Evolutionary conservation across 805 yeast genomes (phyloP).

Genomic region (Hanseniaspora pseudoguilliermondii): DNA sequence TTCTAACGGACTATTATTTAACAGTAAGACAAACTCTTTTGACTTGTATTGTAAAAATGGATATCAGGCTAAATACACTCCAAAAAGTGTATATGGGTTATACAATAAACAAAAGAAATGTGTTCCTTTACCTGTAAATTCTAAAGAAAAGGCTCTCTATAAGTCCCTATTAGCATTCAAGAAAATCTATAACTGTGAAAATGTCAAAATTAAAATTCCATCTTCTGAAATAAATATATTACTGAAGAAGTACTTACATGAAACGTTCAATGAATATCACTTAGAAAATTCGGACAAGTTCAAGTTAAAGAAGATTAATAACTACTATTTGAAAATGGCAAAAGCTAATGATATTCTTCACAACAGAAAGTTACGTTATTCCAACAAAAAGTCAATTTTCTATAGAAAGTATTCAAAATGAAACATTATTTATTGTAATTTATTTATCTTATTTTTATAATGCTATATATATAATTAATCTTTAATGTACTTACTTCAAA

Average conservation of each 20-base stretch:
- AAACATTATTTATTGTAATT: not conserved
- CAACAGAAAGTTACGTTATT: not conserved
- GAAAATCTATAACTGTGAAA: not conserved
- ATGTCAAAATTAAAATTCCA: not conserved
- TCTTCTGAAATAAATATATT: not conserved
- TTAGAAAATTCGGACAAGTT: not conserved
- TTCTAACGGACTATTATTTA: not conserved
- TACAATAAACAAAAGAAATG: not conserved
- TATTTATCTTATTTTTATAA: not conserved
- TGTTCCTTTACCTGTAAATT: not conserved
- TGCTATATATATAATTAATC: not conserved
- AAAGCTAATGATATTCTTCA: not conserved
- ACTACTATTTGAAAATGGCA: not conserved
- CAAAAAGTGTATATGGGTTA: not conserved
- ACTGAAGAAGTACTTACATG: not conserved
- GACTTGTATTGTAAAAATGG: slow-evolving; percentile 2
- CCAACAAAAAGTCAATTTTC: not conserved
- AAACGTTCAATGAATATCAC: not conserved
- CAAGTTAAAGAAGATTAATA: not conserved
- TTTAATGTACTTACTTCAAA: slow-evolving; percentile 4
- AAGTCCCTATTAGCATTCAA: not conserved
- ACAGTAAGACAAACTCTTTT: not conserved
- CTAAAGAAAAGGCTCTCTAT: not conserved
- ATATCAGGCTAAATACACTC: slow-evolving; percentile 1
- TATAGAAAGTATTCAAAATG: not conserved